Conservation (phyloP, 805 yeast species). For the Peterozyma toletana region DNA sequence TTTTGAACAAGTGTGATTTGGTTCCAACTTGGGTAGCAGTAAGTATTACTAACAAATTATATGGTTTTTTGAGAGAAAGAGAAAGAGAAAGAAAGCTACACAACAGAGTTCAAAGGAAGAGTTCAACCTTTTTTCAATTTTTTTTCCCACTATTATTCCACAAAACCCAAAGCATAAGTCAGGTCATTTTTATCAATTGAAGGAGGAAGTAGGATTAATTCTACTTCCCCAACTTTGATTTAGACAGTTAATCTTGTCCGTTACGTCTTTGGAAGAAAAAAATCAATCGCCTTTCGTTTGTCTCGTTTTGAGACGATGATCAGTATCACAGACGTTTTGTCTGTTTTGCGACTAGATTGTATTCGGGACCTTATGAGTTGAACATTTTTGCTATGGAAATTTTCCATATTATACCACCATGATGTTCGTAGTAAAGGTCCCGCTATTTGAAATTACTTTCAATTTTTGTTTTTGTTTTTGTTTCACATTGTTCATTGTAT, state of each 20-base stretch:
- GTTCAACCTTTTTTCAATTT: constrained; percentile 8
- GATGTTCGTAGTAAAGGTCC: constrained; percentile 85
- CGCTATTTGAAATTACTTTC: constrained; percentile 38
- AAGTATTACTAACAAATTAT: constrained; percentile 31
- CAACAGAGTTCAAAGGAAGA: background rate
- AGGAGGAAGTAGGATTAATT: no score
- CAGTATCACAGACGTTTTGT: constrained; percentile 37
- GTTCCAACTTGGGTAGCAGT: constrained; percentile 99
- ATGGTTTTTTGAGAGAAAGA: constrained; percentile 1
- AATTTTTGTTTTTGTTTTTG: background rate
- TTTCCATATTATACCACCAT: constrained; percentile 15
- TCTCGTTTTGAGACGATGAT: constrained; percentile 44
- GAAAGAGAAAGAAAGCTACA: background rate
- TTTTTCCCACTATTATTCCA: constrained; percentile 8
- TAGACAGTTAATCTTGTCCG: constrained; percentile 63
- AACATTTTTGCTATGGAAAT: constrained; percentile 30
- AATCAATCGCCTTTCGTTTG: constrained; percentile 42
- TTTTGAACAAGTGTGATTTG: constrained; percentile 93
- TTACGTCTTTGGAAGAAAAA: constrained; percentile 96
- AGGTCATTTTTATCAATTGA: constrained; percentile 45
- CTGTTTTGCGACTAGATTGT: constrained; percentile 26
- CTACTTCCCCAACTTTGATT: no score
- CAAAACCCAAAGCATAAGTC: constrained; percentile 80
- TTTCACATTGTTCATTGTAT: constrained; percentile 10
- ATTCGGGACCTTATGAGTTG: constrained; percentile 78